Base-by-base conservation (phyloP, 805 yeast genomes). In the Candida stauntonica region DNA sequence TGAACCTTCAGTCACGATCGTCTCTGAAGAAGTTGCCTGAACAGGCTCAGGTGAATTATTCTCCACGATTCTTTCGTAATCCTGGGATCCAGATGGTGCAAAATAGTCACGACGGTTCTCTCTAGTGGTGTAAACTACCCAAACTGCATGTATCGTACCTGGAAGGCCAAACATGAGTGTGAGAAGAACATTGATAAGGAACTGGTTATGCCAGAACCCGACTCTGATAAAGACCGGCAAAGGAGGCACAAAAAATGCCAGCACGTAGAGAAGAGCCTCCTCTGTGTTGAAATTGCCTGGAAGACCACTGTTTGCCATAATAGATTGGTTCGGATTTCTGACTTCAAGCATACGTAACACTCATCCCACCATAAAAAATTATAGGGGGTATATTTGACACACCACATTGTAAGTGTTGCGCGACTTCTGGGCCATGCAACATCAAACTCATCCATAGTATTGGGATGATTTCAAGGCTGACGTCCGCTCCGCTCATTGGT, bases 121-220 rank as follows among this genome's bases (percentile, higher is more conserved):
- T 6, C 52, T 47, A 5, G 55, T 51, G 13, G 43, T 36, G 33
- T 51, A 52, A 33, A 75, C 70, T 33, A 80, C 65, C 52, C 74
- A 80, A 35, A 80, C 62, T 5, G 86, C 80, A 51, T 81, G 86
- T 13, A 81, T 55, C 36, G 79, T 70, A 42, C 86, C 94, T 3
- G 95, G 95, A 46, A 85, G 63, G 62, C 79, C 84, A 29, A 89
- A 93, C 42, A 86, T 68, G 46, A 78, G 58, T 17, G 89, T 79
- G 54, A 86, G 70, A 30, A 85, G 52, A 33, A 82, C 62, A 63
- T 83, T 82, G 54, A 85, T 53, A 28, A 77, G 60, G 13, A 71
- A 55, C 35, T 82, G 85, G 24, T 63, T 54, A 3, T 81, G 66
- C 48, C 76, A 77, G 32, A 52, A 38, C 1, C 93, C 93, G 33